phyloP scores from a whole-genome alignment of 257 asterid genomes.

The Solanum sparsipilum region DNA sequence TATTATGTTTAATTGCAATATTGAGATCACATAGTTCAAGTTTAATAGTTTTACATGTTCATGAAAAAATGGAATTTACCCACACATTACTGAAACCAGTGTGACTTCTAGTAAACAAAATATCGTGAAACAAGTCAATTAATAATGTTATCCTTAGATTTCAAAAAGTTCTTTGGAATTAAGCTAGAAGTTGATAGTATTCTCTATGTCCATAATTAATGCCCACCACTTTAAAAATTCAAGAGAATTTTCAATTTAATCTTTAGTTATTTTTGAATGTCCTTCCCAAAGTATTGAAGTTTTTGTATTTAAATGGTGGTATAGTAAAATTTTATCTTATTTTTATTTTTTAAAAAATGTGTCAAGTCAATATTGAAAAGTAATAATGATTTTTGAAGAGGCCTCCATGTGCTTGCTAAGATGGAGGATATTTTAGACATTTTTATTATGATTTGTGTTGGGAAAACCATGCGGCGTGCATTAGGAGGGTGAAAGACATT shows the following conservation, averaged over 20 bases:
- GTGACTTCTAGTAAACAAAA: neutral
- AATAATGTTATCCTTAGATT: neutral
- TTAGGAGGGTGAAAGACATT: neutral
- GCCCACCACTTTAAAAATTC: neutral
- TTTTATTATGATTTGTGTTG: neutral
- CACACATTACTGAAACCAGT: too few relatives aligned
- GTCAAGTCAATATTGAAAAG: too few relatives aligned
- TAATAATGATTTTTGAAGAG: too few relatives aligned
- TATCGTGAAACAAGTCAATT: neutral
- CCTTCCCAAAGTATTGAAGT: neutral
- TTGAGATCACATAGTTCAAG: neutral
- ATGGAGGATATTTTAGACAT: neutral
- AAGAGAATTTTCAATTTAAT: too few relatives aligned
- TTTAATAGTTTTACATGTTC: neutral
- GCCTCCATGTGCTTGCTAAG: too few relatives aligned
- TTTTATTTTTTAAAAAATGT: neutral
- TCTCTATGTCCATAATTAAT: neutral
- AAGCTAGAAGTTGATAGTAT: neutral
- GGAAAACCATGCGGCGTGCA: neutral
- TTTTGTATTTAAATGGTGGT: neutral
- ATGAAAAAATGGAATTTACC: neutral
- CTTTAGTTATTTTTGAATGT: neutral
- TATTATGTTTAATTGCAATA: neutral
- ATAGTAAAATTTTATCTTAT: neutral
- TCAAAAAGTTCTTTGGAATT: neutral